Evolutionary conservation across 1,284 basidiomycete species (phyloP).

Genomic region (Melampsora abietis-canadensis): DNA sequence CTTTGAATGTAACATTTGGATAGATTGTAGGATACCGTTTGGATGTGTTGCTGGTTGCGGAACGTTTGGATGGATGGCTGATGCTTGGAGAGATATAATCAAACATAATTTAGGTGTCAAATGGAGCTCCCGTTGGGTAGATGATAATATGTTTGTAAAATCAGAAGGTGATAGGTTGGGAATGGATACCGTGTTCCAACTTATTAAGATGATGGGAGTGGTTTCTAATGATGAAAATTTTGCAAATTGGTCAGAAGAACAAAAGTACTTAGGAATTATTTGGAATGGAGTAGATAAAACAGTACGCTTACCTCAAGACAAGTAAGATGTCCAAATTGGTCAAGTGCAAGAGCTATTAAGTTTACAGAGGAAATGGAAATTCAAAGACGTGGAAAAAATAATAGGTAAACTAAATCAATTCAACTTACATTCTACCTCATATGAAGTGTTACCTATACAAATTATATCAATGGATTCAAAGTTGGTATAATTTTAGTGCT

Average conservation of each 20-base stretch:
- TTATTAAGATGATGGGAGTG: not conserved
- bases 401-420: not conserved
- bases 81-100: constrained; percentile 2
- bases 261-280: not conserved
- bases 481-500: not conserved
- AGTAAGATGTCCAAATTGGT: too few species aligned
- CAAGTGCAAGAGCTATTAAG: too few species aligned
- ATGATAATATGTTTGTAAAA: constrained; percentile 5
- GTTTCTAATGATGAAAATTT: not conserved
- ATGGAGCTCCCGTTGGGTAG: not conserved
- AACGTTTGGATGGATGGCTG: not conserved
- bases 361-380: not conserved
- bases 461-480: not conserved
- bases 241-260: not conserved
- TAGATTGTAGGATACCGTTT: constrained; percentile 8
- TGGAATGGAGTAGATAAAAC: constrained; percentile 4
- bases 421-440: not conserved
- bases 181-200: not conserved
- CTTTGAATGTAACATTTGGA: too few species aligned
- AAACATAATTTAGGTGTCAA: not conserved
- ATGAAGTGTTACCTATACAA: not conserved
- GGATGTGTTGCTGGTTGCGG: not conserved
- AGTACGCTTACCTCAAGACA: not conserved
- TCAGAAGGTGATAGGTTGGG: not conserved
- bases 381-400: not conserved